Conservation (phyloP, 2,329 filamentous ascomycete species). For the Alternaria tenuissima region DNA sequence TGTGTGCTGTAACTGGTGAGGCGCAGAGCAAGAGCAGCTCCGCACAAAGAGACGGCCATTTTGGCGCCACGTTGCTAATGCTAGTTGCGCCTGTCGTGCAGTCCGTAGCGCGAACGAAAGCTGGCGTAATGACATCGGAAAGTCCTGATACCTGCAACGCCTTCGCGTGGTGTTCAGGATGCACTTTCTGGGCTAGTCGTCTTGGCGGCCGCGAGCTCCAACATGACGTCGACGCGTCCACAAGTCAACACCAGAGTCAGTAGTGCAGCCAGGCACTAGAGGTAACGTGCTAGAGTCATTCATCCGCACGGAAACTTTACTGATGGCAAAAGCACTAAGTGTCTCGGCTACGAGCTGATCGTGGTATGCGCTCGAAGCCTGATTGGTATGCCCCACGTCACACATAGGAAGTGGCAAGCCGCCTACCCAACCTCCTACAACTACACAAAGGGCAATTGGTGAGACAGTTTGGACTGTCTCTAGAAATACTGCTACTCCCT, state of each 20-base stretch:
- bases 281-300: neutral
- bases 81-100: conserved; percentile 18
- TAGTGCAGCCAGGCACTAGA: neutral
- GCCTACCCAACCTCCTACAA: conserved; percentile 31
- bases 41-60: conserved; percentile 26
- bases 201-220: conserved; percentile 27
- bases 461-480: conserved; percentile 1
- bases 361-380: conserved; percentile 17
- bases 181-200: conserved; percentile 33
- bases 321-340: conserved; percentile 3
- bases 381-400: conserved; percentile 44
- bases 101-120: conserved; percentile 26
- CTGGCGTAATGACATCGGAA: conserved; percentile 44
- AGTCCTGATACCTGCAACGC: conserved; percentile 26
- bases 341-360: conserved; percentile 9
- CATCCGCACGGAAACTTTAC: neutral
- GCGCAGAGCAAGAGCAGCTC: conserved; percentile 48
- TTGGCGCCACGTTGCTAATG: neutral
- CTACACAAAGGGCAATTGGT: conserved; percentile 8
- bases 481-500: neutral
- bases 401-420: conserved; percentile 33
- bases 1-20: conserved; percentile 35
- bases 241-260: conserved; percentile 2
- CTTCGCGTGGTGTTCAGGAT: conserved; percentile 24
- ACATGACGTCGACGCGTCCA: conserved; percentile 24